These are phyloP conservation scores for Gossypium longicalyx DNA, from an alignment of 345 rosid species.

Conservation along the genomic window DNA sequence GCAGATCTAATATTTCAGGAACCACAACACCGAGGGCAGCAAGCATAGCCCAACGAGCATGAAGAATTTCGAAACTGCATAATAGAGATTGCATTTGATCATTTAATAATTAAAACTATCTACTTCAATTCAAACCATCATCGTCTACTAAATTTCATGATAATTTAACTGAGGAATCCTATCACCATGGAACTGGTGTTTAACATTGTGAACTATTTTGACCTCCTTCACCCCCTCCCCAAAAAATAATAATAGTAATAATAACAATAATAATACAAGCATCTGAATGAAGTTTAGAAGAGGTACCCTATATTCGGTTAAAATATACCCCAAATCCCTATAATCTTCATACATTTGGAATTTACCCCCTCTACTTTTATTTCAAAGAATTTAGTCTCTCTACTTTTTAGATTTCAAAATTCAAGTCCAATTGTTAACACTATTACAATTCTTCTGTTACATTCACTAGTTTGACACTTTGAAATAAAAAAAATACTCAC, in stretches of 20 bases:
- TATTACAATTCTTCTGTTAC: too few species aligned
- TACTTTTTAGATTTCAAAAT: too few species aligned
- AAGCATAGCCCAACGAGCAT: slow-evolving; percentile 99
- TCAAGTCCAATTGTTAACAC: too few species aligned
- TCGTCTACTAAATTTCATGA: neutral
- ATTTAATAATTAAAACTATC: slow-evolving; percentile 4
- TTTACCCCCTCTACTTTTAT: too few species aligned
- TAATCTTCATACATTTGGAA: too few species aligned
- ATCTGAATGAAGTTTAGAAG: neutral
- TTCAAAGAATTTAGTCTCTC: too few species aligned
- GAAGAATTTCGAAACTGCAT: slow-evolving; percentile 86
- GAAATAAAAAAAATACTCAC: too few species aligned
- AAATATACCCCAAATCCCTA: too few species aligned
- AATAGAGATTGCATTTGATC: neutral
- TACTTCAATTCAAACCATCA: neutral
- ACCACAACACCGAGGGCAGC: slow-evolving; percentile 81
- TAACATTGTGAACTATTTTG: neutral
- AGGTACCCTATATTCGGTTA: neutral
- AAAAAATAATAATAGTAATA: too few species aligned
- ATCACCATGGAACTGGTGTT: neutral
- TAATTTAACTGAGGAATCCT: neutral
- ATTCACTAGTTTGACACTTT: too few species aligned
- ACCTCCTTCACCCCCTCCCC: too few species aligned
- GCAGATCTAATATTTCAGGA: slow-evolving; percentile 73
- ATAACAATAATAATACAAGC: neutral